Conservation (phyloP, 2,329 filamentous ascomycete species). For the Calonectria pauciramosa region DNA sequence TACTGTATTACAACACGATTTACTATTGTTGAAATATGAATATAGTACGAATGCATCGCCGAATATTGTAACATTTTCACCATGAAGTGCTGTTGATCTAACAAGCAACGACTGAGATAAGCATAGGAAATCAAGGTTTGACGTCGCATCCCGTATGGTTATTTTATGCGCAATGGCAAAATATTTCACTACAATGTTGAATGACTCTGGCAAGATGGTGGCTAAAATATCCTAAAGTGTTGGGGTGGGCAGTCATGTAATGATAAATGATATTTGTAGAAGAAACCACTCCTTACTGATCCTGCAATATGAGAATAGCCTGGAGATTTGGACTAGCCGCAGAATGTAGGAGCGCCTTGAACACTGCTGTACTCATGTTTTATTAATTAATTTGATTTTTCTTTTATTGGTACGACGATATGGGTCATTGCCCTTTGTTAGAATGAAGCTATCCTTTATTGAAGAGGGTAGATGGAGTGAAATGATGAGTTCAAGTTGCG, state of each 20-base stretch:
- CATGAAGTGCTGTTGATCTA: not conserved
- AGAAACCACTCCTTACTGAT: too few relatives aligned
- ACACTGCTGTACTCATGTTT: too few relatives aligned
- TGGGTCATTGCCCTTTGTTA: not conserved
- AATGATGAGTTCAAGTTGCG: not conserved
- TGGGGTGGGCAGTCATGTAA: too few relatives aligned
- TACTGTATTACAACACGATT: not conserved
- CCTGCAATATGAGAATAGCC: too few relatives aligned
- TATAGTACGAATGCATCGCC: not conserved
- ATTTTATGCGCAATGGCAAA: not conserved
- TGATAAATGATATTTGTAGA: too few relatives aligned
- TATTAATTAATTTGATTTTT: not conserved
- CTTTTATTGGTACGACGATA: not conserved
- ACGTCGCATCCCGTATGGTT: not conserved
- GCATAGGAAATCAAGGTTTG: not conserved
- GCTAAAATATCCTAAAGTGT: too few relatives aligned
- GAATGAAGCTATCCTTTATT: not conserved
- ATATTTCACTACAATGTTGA: not conserved
- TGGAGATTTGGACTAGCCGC: too few relatives aligned
- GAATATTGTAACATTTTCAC: not conserved
- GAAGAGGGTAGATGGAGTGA: not conserved
- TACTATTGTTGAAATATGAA: not conserved
- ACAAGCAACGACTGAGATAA: not conserved
- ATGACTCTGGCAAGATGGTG: too few relatives aligned
- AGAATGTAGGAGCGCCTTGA: too few relatives aligned